A percentile compares a stretch with the other conserved stretches of the same genome.
Conservation (phyloP, 1,284 basidiomycete species). For the Cerioporus squamosus region DNA sequence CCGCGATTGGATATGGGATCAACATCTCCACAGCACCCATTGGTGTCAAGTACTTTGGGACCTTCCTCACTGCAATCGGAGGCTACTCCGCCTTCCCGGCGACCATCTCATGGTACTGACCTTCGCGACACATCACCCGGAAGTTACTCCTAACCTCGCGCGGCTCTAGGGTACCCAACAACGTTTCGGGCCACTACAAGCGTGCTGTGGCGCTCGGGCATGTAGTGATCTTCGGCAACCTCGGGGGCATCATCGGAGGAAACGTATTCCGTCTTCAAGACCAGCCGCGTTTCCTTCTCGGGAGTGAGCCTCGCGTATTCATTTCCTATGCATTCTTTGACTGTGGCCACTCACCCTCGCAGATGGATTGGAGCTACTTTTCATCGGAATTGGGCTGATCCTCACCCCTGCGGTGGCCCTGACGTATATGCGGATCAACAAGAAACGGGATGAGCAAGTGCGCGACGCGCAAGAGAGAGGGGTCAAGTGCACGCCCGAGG, state of each 20-base stretch:
- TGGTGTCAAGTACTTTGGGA: constrained; percentile 68
- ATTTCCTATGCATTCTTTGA: background rate
- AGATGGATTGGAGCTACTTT: constrained; percentile 71
- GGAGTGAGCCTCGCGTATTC: constrained; percentile 45
- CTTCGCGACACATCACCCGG: too few species aligned
- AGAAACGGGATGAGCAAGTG: constrained; percentile 32
- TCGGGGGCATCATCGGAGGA: constrained; percentile 56
- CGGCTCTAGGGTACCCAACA: constrained; percentile 2
- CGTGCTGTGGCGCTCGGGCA: constrained; percentile 56
- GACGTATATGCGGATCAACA: constrained; percentile 60
- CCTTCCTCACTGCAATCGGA: constrained; percentile 62
- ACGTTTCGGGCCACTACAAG: background rate
- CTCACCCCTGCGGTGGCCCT: constrained; percentile 51
- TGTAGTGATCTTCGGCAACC: constrained; percentile 67
- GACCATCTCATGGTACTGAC: constrained; percentile 63
- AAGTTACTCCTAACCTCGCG: too few species aligned
- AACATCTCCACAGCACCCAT: constrained; percentile 54
- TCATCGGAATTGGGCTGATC: constrained; percentile 66
- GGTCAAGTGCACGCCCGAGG: constrained; percentile 29
- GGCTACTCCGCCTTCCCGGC: constrained; percentile 64
- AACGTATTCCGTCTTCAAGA: constrained; percentile 66
- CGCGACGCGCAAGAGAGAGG: constrained; percentile 27
- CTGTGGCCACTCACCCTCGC: background rate
- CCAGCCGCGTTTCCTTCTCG: constrained; percentile 61
- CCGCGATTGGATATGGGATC: constrained; percentile 63